Evolutionary conservation across 2,329 filamentous ascomycete species (phyloP), one percentile per base, ranked within the genome.

Genomic region (Periconia macrospinosa): DNA sequence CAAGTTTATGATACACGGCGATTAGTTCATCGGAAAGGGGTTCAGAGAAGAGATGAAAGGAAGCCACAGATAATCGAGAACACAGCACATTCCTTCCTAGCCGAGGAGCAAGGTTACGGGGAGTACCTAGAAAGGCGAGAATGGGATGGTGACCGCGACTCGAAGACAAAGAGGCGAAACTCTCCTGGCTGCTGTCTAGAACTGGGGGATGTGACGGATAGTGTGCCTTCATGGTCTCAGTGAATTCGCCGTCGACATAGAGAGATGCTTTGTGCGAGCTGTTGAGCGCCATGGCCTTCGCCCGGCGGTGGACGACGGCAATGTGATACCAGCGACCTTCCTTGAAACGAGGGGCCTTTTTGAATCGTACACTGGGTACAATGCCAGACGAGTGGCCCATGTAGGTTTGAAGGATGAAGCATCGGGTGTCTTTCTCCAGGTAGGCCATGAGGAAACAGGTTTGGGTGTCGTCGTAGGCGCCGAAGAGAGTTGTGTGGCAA

Each of bases 371-470:
- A 73, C 93, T 97, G 2, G 94, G 93, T 54, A 89, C 86, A 13
- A 71, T 58, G n/a, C 69, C 69, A 27, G 69, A 56, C 49, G 86
- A 82, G 9, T 92, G 92, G 49, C 86, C 90, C 56, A 97, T 89
- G 17, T 94, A 97, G 8, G 95, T 97, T 75, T 99, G 94, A 6
- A 99, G 79, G 61, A 99, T 99, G 61, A 99, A 89, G 74, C 96
- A 94, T 56, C 85, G 90, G 1, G 91, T 96, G 71, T 97, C 92
- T 68, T 89, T 92, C 71, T 99, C 95, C 40, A 99, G 81, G 68
- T 99, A 99, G 55, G 92, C 87, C 62, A 99, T 85, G 35, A 99
- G 78, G 67, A 99, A 99, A 73, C 94, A 99, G 6, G 90, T 91
- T 72, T 97, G 93, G 6, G 86, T 91, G 3, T 88, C 82, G 75